Evolutionary conservation across 116 monocot genomes (phyloP), one percentile per base, ranked within the genome.

Genomic region (Cymodocea nodosa): DNA sequence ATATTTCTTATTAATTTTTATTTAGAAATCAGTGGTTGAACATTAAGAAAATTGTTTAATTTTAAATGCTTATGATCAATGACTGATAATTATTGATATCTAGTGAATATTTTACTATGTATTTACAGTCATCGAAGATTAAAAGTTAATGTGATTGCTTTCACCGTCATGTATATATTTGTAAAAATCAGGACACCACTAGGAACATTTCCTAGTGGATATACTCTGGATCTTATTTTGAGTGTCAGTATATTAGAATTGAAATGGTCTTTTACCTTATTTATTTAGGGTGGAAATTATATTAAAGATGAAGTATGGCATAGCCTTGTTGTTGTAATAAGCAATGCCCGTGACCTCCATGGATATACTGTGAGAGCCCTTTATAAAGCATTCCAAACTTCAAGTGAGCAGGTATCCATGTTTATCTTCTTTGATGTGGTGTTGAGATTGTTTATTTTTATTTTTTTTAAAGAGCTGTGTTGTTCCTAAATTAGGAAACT

Each of bases 301-400:
- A 78, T 89, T 63, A 99, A 92, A 65, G 92, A 99, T 83, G 93
- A 99, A 67, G 87, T 92, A 34, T 99, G 99, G 86, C 81, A 92
- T 84, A 79, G 83, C 23, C 83, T 99, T 69, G 81, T 99, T 65
- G 99, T 99, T 71, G 86, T 87, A 40, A 85, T 98, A 67, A 92
- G 86, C 74, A 98, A 98, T 79, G 87, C 93, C 34, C 68, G 82
- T 64, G 92, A 92, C 60, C 89, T 99, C 71, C 99, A 99, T 89
- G 99, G 99, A 57, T 99, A 99, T 67, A 81, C 93, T 67, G 99
- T 89, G 35, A 89, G 99, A 75, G 81, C 80, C 51, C 78, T 99
- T 48, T 99, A 92, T 72, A 89, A 68, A 72, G 87, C 87, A 51
- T 72, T 99, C 17, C 84, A 84, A 79, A 72, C 76, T 34, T 82